Base-by-base conservation (phyloP, 768 basidiomycete species). In the Boletus eberwhitei region DNA sequence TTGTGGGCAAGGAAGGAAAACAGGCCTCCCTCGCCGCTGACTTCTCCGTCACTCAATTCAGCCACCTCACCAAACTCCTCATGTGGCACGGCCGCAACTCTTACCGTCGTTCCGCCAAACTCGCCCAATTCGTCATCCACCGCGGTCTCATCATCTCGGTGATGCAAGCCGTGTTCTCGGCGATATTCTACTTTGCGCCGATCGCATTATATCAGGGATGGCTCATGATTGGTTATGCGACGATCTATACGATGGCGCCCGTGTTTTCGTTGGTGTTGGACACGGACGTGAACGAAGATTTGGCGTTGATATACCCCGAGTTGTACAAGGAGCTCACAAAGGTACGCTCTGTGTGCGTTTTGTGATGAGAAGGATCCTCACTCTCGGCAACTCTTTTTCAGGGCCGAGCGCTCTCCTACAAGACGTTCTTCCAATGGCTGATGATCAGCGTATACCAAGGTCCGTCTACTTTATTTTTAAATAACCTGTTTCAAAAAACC, bases 21-120 rank as follows among this genome's bases (percentile, higher is more conserved):
- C 97, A 98, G 72, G 97, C 97, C 0, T 98, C 95, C 0, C 82
- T 99, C n/a, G 96, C 97, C 0, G 97, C 97, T 2, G 97, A 98
- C 72, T 98, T 99, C 67, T 96, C 93, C 4, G 90, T 99, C 58
- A 97, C 87, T 4, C 97, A 99, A 69, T 99, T 99, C 81, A 92
- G 90, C 66, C 81, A 84, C 71, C 84, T 99, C 46, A 97, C 95
- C 12, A 98, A 98, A 70, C 83, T 99, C 3, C 86, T 99, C 19
- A 81, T 98, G 38, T 99, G 97, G 97, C 97, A 98, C 59, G 97
- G 97, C 7, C 88, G 97, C 43, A 98, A 98, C 73, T 97, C 93
- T 9, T 99, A 99, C 73, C 92, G 97, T 47, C 93, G 97, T 59
- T 94, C 92, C 0, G 95, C 97, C 34, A 99, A 98, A 70, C 80